These are phyloP conservation scores for Scutellaria baicalensis DNA, from an alignment of 257 asterid genomes.

Conservation along the genomic window DNA sequence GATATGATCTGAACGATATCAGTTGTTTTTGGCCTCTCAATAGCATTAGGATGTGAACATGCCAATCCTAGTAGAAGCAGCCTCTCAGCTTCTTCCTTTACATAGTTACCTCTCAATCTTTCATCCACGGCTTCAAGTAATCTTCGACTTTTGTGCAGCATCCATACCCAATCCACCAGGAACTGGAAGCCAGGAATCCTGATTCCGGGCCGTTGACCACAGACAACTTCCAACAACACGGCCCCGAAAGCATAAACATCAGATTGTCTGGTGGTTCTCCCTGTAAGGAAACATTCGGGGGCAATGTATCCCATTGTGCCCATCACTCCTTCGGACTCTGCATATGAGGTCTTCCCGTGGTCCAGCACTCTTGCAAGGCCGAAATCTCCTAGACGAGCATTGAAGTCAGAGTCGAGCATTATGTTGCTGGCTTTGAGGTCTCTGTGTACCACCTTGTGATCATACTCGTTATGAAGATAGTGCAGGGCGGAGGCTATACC, in stretches of 20 bases:
- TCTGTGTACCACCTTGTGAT: too few relatives aligned
- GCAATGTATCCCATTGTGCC: too few relatives aligned
- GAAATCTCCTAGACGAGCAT: too few relatives aligned
- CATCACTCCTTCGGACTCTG: too few relatives aligned
- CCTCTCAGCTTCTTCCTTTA: conserved; percentile 28
- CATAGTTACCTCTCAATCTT: conserved; percentile 22
- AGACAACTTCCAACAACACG: conserved; percentile 26
- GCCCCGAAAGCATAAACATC: conserved; percentile 38
- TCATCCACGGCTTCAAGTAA: conserved; percentile 25
- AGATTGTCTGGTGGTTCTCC: too few relatives aligned
- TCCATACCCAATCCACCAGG: conserved; percentile 37
- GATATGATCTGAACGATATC: conserved; percentile 25
- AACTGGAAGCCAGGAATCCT: conserved; percentile 15
- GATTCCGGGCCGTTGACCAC: conserved; percentile 25
- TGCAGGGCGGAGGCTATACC: too few relatives aligned
- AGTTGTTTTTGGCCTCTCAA: conserved; percentile 31
- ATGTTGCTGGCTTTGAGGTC: too few relatives aligned
- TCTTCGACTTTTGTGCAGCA: conserved; percentile 21
- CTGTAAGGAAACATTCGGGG: too few relatives aligned
- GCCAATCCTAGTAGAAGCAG: conserved; percentile 38
- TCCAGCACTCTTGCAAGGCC: too few relatives aligned
- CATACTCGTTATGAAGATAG: too few relatives aligned
- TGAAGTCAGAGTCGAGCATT: too few relatives aligned
- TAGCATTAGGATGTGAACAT: conserved; percentile 37
- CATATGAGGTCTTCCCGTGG: too few relatives aligned